phyloP scores from a whole-genome alignment of 805 yeast genomes.

The Starmerella floricola region DNA sequence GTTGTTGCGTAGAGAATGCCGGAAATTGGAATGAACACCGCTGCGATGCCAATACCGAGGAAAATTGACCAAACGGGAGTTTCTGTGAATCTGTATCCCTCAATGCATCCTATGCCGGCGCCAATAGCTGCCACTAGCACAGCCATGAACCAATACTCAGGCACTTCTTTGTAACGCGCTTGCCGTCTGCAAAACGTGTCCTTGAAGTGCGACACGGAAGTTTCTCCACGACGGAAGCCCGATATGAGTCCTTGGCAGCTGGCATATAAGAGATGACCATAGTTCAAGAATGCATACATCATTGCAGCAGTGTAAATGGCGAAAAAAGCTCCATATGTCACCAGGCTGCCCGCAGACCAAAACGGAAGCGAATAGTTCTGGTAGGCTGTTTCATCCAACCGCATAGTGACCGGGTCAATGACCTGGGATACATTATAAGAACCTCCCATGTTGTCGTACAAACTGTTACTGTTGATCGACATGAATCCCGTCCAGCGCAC shows the following conservation, averaged over 20 bases:
- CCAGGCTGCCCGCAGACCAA: conserved; percentile 48
- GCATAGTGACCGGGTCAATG: conserved; percentile 34
- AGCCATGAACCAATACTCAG: conserved; percentile 52
- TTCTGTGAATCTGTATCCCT: conserved; percentile 33
- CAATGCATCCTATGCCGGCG: conserved; percentile 35
- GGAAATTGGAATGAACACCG: conserved; percentile 48
- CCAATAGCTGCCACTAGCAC: conserved; percentile 36
- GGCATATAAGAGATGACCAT: too few species aligned
- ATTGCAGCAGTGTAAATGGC: conserved; percentile 42
- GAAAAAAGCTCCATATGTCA: conserved; percentile 45
- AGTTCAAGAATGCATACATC: conserved; percentile 29
- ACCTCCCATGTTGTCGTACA: conserved; percentile 37
- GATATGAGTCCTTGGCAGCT: too few species aligned
- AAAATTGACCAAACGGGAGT: conserved; percentile 55
- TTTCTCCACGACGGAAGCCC: neutral
- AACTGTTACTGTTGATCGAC: conserved; percentile 38
- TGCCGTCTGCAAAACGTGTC: conserved; percentile 32
- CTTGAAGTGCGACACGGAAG: neutral
- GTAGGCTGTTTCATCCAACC: conserved; percentile 37
- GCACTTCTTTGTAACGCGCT: conserved; percentile 51
- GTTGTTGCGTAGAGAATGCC: conserved; percentile 46
- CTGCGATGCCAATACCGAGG: conserved; percentile 42
- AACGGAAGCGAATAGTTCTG: conserved; percentile 49
- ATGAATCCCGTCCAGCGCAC: conserved; percentile 40
- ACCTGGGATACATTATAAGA: conserved; percentile 35